Evolutionary conservation across 768 basidiomycete genomes (phyloP), one percentile per base, ranked within the genome.

Genomic region (Udeniomyces megalosporus): DNA sequence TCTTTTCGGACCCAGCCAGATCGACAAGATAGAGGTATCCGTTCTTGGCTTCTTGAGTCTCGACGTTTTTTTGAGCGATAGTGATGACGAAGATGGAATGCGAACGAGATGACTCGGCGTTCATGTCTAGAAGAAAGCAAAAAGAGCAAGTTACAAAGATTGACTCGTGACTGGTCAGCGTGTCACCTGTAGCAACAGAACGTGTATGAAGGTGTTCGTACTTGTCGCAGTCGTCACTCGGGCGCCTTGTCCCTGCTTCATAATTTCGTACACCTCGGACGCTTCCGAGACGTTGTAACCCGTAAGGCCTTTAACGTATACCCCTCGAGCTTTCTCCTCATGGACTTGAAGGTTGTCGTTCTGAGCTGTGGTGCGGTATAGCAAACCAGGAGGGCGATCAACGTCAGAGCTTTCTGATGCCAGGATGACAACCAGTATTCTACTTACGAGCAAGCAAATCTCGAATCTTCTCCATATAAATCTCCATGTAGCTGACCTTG

Each of bases 401-500:
- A n/a, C 47, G 47, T 4, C 47, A n/a, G n/a, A n/a, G n/a, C n/a
- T n/a, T n/a, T n/a, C n/a, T n/a, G n/a, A n/a, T n/a, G n/a, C n/a
- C n/a, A 17, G 11, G 42, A 11, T 2, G 49, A 22, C 22, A 45
- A 1, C 1, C 28, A 14, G 26, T 6, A 20, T 4, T 17, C 51
- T 14, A 81, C 93, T 71, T 74, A 97, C 93, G 95, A 64, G 90
- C 85, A 58, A 99, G 80, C 60, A 99, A 76, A 79, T 99, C 95
- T 57, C 92, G 81, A 67, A 99, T 89, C 66, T 85, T 82, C 75
- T 99, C 95, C 65, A 97, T 80, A 75, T 99, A 99, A 64, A 99
- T 97, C 77, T 99, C 95, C 93, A 99, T 96, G 74, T 97, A 99
- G 38, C 90, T 95, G 56, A 96, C 95, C 76, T 99, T 99, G 73